These are phyloP conservation scores for Candida arabinofermentans DNA, from an alignment of 805 yeast species.

Conservation along the genomic window DNA sequence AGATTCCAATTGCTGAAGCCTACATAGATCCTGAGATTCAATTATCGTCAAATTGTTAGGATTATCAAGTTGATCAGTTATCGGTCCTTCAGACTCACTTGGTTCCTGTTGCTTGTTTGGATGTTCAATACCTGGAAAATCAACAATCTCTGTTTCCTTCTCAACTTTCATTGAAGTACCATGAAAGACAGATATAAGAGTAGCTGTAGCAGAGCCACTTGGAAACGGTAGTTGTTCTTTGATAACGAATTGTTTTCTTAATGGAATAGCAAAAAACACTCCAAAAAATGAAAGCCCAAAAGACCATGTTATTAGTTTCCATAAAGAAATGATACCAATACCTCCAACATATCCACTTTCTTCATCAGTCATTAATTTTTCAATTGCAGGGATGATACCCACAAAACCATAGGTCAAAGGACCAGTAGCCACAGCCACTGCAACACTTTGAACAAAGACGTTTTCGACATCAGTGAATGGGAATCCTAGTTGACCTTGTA, in stretches of 20 bases:
- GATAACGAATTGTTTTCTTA: conserved; percentile 82
- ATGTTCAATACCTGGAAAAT: background rate
- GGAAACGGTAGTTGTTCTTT: conserved; percentile 88
- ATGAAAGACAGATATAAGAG: conserved; percentile 82
- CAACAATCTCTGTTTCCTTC: conserved; percentile 13
- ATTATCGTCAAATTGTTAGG: conserved; percentile 26
- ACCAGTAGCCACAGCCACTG: conserved; percentile 97
- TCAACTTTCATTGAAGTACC: conserved; percentile 51
- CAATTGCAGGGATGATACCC: conserved; percentile 95
- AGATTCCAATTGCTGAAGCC: conserved; percentile 24
- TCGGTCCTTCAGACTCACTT: background rate
- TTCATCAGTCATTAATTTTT: conserved; percentile 71
- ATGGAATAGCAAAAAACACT: conserved; percentile 88
- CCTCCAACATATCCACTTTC: conserved; percentile 63
- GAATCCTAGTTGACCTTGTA: conserved; percentile 33
- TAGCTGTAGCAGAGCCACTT: conserved; percentile 94
- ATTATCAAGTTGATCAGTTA: background rate
- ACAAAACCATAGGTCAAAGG: conserved; percentile 94
- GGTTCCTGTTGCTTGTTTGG: background rate
- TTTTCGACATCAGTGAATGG: conserved; percentile 88
- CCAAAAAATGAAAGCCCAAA: conserved; percentile 89
- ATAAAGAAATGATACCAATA: conserved; percentile 31
- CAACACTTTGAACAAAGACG: conserved; percentile 85
- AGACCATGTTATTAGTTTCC: conserved; percentile 75
- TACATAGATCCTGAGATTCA: conserved; percentile 32